Percentiles rank a stretch among this genome's conserved stretches.
phyloP scores from a whole-genome alignment of 2,329 filamentous ascomycete genomes.

The Exophiala xenobiotica region DNA sequence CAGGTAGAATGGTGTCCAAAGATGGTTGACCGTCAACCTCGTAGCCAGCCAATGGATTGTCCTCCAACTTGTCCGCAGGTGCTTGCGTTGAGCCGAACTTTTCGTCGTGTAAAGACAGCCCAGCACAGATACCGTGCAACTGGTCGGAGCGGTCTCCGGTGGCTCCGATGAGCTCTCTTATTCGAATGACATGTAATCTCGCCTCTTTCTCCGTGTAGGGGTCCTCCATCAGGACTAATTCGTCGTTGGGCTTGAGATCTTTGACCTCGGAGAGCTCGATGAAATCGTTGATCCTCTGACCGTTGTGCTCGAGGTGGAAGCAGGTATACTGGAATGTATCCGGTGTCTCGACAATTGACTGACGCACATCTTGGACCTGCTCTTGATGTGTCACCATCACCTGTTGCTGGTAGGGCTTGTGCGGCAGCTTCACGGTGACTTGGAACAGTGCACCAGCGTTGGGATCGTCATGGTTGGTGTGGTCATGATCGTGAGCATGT shows the following conservation, averaged over 20 bases:
- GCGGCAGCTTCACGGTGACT: conserved; percentile 78
- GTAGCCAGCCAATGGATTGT: conserved; percentile 67
- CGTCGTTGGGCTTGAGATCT: conserved; percentile 72
- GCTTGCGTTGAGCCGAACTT: conserved; percentile 54
- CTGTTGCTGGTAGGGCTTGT: conserved; percentile 74
- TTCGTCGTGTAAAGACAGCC: conserved; percentile 81
- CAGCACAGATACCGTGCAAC: conserved; percentile 80
- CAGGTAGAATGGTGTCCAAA: conserved; percentile 70
- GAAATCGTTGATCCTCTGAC: conserved; percentile 90
- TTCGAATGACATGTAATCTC: conserved; percentile 85
- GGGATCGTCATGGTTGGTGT: conserved; percentile 26
- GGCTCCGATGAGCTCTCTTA: conserved; percentile 89
- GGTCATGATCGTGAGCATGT: conserved; percentile 27
- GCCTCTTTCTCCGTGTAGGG: conserved; percentile 99
- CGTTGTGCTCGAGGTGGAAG: conserved; percentile 93
- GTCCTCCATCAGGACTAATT: conserved; percentile 82
- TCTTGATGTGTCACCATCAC: conserved; percentile 92
- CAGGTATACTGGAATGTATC: conserved; percentile 95
- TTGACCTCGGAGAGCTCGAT: conserved; percentile 86
- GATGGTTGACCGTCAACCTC: conserved; percentile 70
- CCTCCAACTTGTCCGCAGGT: conserved; percentile 34
- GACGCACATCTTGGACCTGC: conserved; percentile 94
- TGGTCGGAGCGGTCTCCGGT: conserved; percentile 84
- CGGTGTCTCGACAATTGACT: conserved; percentile 91
- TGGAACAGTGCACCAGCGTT: conserved; percentile 58